A percentile compares a stretch with the other conserved stretches of the same genome.
Conservation (phyloP, 176 grass and related monocot species). For the Melocanna baccifera region DNA sequence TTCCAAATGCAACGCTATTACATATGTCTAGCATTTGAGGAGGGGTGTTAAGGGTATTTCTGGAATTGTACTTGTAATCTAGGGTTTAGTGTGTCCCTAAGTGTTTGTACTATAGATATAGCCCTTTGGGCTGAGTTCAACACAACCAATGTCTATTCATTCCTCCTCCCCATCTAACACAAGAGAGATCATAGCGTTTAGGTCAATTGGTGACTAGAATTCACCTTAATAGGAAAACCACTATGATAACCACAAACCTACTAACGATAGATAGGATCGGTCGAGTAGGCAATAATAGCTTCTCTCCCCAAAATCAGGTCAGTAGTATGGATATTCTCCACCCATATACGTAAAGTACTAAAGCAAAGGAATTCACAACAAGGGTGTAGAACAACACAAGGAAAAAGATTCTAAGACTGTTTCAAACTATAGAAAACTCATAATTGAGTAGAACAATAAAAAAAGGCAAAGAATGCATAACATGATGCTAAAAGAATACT, state of each 20-base stretch:
- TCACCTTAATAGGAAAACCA: not conserved
- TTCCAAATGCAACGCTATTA: too few relatives aligned
- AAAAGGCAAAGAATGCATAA: not conserved
- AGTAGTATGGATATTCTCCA: not conserved
- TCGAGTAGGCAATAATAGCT: slow-evolving; percentile 14
- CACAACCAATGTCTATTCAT: too few relatives aligned
- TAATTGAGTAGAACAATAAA: not conserved
- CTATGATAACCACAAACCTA: not conserved
- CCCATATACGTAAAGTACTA: not conserved
- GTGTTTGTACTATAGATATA: too few relatives aligned
- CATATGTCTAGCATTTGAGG: too few relatives aligned
- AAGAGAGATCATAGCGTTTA: slow-evolving; percentile 4
- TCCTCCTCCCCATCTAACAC: too few relatives aligned
- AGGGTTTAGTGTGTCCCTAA: too few relatives aligned
- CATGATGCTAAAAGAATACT: not conserved
- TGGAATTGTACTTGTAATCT: too few relatives aligned
- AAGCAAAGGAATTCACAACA: not conserved
- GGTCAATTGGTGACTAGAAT: not conserved
- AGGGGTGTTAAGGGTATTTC: too few relatives aligned
- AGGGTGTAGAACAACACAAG: not conserved
- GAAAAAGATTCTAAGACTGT: not conserved
- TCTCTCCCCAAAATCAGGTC: not conserved
- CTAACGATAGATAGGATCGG: not conserved
- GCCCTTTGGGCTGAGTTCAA: too few relatives aligned
- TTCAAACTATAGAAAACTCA: not conserved